phyloP scores from a whole-genome alignment of 2,329 filamentous ascomycete species.

The Scortechinia acanthostroma region DNA sequence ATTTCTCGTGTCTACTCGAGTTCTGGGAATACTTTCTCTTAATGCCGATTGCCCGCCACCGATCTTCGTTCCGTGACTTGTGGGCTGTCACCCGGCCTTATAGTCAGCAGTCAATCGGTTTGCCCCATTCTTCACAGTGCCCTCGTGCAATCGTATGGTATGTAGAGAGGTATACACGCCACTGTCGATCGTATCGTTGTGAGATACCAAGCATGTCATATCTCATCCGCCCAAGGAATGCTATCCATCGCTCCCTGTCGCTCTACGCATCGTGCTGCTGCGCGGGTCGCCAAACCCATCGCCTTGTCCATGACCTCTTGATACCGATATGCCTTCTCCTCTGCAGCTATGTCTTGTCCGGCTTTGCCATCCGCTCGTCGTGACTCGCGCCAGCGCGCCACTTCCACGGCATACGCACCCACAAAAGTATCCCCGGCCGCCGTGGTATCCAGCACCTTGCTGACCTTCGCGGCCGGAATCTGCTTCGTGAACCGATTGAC shows the following conservation, averaged over 20 bases:
- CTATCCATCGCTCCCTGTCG: slow-evolving; percentile 33
- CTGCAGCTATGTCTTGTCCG: not conserved
- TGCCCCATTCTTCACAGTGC: not conserved
- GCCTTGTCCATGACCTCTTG: not conserved
- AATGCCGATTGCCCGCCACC: too few species aligned
- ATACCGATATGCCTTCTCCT: not conserved
- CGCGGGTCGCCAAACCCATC: slow-evolving; percentile 15
- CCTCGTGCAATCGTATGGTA: not conserved
- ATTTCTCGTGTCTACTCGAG: too few species aligned
- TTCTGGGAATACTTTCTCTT: too few species aligned
- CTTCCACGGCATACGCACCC: not conserved
- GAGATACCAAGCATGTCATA: slow-evolving; percentile 13
- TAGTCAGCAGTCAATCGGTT: too few species aligned
- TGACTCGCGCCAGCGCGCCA: not conserved
- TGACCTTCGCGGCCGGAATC: not conserved
- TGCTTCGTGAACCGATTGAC: not conserved
- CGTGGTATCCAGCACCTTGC: not conserved
- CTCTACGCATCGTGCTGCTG: slow-evolving; percentile 32
- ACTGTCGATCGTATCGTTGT: too few species aligned
- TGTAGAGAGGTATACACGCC: not conserved
- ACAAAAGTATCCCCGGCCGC: slow-evolving; percentile 2
- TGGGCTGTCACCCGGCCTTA: not conserved
- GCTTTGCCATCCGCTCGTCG: not conserved
- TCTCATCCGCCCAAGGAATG: slow-evolving; percentile 36
- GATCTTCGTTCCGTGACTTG: too few species aligned